Base-by-base conservation (phyloP, 164 flowering plant genomes). In the Euptelea pleiosperma region DNA sequence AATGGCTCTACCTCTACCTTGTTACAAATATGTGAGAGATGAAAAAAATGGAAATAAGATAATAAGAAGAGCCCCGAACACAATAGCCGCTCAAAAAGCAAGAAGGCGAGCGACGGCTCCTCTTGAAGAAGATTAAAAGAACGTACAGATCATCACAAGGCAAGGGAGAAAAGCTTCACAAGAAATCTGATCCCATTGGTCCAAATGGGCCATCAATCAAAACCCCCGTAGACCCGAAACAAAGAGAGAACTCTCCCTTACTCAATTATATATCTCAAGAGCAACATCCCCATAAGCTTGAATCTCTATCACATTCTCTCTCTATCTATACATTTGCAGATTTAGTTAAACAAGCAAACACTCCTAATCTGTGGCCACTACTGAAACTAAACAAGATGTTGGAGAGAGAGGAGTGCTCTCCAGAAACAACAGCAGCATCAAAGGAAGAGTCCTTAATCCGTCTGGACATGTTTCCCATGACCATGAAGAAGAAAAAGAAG, bases 391-490 rank as follows among this genome's bases (percentile, higher is more conserved):
- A 28, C 6, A 29, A 15, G 37, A 51, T 51, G 55, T 16, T n/a
- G 21, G 55, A 51, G 19, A 18, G 55, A 51, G 21, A n/a, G 8
- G 55, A 51, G 55, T 9, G 21, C 55, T 18, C 37, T 30, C 16
- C 18, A 50, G n/a, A n/a, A n/a, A n/a, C n/a, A n/a, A n/a, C n/a
- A n/a, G n/a, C n/a, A n/a, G n/a, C n/a, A n/a, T n/a, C n/a, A n/a
- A n/a, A n/a, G n/a, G n/a, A n/a, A n/a, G n/a, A n/a, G n/a, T n/a
- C n/a, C n/a, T 11, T 14, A 25, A 25, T 22, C 25, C 18, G 2
- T 26, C n/a, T 14, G 6, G 54, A 8, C 10, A 9, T 4, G 53
- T 26, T 28, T 24, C n/a, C 18, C 9, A 26, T 24, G 33, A 51
- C n/a, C 24, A 12, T n/a, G 11, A 22, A 2, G 44, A 57, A 50